These are phyloP conservation scores for Rutstroemia sp. DNA, from an alignment of 2,329 filamentous ascomycete genomes.

Conservation along the genomic window DNA sequence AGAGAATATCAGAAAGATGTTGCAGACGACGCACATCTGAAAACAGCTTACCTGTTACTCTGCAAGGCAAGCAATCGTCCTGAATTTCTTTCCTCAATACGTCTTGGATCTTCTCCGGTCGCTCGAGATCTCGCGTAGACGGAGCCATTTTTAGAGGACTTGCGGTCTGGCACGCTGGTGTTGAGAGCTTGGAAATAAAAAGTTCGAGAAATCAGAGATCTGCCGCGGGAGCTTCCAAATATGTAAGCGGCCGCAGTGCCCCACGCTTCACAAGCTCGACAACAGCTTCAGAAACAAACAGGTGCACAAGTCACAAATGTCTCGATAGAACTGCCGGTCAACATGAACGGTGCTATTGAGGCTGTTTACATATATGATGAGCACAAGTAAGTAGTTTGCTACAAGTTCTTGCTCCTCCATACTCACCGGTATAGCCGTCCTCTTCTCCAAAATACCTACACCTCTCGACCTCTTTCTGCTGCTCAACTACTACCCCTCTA, in stretches of 20 bases:
- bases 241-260: neutral
- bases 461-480: constrained; percentile 70
- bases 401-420: neutral
- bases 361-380: constrained; percentile 97
- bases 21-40: neutral
- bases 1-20: neutral
- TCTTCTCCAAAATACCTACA: constrained; percentile 84
- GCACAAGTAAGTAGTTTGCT: constrained; percentile 60
- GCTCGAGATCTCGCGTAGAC: constrained; percentile 16
- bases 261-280: neutral
- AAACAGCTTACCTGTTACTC: constrained; percentile 23
- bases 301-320: constrained; percentile 12
- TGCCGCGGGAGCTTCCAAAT: too few relatives aligned
- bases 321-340: constrained; percentile 25
- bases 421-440: constrained; percentile 50
- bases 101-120: constrained; percentile 22
- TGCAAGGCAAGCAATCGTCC: constrained; percentile 35
- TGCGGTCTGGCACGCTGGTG: neutral
- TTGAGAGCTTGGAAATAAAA: neutral
- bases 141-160: neutral
- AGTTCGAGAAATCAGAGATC: neutral
- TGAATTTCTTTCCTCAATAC: constrained; percentile 16
- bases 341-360: constrained; percentile 83
- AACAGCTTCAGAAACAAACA: neutral
- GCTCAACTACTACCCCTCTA: constrained; percentile 76